A percentile compares a stretch with the other conserved stretches of the same genome.
Evolutionary conservation across 1,139 yeast species (phyloP).

Genomic region (Geotrichum aggregatum): DNA sequence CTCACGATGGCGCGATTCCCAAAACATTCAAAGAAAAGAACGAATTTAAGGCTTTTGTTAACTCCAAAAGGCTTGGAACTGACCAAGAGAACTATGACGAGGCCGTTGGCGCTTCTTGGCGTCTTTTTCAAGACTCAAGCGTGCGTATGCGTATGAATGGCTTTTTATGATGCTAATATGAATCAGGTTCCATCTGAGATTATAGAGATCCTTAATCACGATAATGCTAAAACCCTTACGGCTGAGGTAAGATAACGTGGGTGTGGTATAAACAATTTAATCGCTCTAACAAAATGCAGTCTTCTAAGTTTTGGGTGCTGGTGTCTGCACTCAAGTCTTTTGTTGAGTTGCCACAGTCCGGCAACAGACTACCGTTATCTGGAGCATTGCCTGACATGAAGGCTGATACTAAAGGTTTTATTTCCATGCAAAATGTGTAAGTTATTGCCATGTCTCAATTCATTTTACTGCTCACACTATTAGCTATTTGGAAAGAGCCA

Average conservation of each 20-base stretch:
- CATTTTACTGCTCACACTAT: neutral
- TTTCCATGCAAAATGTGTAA: slow-evolving; percentile 50
- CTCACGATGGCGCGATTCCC: slow-evolving; percentile 44
- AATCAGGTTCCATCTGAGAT: slow-evolving; percentile 39
- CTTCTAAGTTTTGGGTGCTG: slow-evolving; percentile 56
- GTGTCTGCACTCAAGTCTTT: slow-evolving; percentile 54
- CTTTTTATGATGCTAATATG: neutral
- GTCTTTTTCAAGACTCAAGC: slow-evolving; percentile 41
- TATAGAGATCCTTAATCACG: slow-evolving; percentile 27
- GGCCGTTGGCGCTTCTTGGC: slow-evolving; percentile 56
- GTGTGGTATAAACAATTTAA: neutral
- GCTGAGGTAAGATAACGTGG: neutral
- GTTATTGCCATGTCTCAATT: neutral
- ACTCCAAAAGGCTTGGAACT: slow-evolving; percentile 38
- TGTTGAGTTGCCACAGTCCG: slow-evolving; percentile 33
- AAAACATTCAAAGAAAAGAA: slow-evolving; percentile 46
- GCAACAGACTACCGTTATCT: slow-evolving; percentile 55
- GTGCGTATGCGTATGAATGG: slow-evolving; percentile 24
- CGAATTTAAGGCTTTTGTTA: slow-evolving; percentile 43
- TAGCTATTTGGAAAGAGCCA: slow-evolving; percentile 53
- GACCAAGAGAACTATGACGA: slow-evolving; percentile 66
- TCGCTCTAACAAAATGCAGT: slow-evolving; percentile 8
- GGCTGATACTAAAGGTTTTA: slow-evolving; percentile 62
- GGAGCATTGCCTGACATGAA: slow-evolving; percentile 90
- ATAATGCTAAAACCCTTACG: slow-evolving; percentile 16